Evolutionary conservation across 2,329 filamentous ascomycete genomes (phyloP).

Genomic region (Alternaria tenuissima): DNA sequence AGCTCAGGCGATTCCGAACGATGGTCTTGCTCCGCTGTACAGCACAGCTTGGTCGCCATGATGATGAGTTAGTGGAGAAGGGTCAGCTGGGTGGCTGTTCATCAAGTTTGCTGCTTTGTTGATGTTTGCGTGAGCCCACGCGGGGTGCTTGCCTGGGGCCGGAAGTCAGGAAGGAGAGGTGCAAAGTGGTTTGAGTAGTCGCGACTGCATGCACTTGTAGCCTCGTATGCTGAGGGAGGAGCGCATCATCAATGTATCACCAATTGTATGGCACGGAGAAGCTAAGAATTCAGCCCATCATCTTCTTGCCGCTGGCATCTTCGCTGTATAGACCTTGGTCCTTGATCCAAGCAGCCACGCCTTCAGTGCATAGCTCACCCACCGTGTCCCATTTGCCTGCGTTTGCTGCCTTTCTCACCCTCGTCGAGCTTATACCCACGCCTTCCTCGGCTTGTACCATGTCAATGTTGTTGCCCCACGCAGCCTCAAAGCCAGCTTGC

Average conservation of each 20-base stretch:
- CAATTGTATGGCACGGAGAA: background rate
- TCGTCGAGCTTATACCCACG: conserved; percentile 65
- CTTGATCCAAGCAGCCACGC: conserved; percentile 67
- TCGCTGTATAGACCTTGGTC: conserved; percentile 64
- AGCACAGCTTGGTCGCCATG: conserved; percentile 48
- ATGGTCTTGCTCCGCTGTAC: conserved; percentile 40
- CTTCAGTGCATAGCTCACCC: conserved; percentile 62
- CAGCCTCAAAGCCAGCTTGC: conserved; percentile 61
- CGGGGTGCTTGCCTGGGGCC: conserved; percentile 1
- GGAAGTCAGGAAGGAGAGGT: background rate
- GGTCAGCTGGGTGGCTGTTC: background rate
- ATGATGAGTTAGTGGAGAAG: background rate
- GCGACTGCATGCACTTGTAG: background rate
- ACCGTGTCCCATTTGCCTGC: conserved; percentile 59
- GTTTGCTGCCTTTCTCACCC: conserved; percentile 66
- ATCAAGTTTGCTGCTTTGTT: conserved; percentile 8
- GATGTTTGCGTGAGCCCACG: conserved; percentile 5
- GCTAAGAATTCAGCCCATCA: conserved; percentile 43
- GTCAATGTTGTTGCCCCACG: conserved; percentile 69
- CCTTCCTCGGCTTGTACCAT: conserved; percentile 63
- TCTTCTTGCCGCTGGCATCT: conserved; percentile 47
- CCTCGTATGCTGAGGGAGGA: background rate
- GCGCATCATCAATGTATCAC: background rate
- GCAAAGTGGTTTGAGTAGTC: background rate
- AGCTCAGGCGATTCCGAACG: conserved; percentile 42